Evolutionary conservation across 805 yeast species (phyloP), one percentile per base, ranked within the genome.

Genomic region (Zygoascus flipseniorum): DNA sequence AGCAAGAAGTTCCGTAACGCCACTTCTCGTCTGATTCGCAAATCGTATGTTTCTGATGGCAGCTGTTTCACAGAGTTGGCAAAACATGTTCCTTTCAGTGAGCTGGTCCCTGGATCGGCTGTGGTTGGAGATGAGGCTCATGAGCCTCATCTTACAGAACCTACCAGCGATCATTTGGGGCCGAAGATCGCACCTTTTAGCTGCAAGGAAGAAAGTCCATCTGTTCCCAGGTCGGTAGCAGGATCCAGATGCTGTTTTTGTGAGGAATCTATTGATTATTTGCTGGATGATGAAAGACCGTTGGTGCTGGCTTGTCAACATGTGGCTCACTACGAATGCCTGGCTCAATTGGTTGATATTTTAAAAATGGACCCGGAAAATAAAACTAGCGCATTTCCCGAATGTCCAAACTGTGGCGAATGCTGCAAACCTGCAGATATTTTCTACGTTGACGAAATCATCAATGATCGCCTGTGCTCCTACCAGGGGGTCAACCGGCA

Each of bases 221-320:
- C 39, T 35, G 16, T 14, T 50, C 50, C 43, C 20, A 39, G 39
- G 13, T 47, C 58, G 8, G 31, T 55, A 10, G 52, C 43, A 11
- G 59, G 56, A 13, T 19, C 19, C 19, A 44, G 26, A 13, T 59
- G 62, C 52, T 56, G 60, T 47, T 56, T 59, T 31, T 59, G 62
- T 45, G 62, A 58, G 42, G 62, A 59, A 35, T 53, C 60, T 1
- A 52, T 56, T 4, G 59, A 56, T 14, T 37, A 52, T 28, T 43
- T 48, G 16, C 51, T 59, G 2, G 52, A 47, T 2, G 58, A 56
- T 14, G 62, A 59, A 42, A 49, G 51, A 46, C 35, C 57, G 4
- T 52, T 56, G 20, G 35, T 53, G 37, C 51, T 59, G 39, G 45
- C 37, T 16, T 59, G 62, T 47, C 28, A 48, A 9, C 60, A 59